phyloP scores from a whole-genome alignment of 1,284 basidiomycete genomes.

The Fomitopsis betulina region DNA sequence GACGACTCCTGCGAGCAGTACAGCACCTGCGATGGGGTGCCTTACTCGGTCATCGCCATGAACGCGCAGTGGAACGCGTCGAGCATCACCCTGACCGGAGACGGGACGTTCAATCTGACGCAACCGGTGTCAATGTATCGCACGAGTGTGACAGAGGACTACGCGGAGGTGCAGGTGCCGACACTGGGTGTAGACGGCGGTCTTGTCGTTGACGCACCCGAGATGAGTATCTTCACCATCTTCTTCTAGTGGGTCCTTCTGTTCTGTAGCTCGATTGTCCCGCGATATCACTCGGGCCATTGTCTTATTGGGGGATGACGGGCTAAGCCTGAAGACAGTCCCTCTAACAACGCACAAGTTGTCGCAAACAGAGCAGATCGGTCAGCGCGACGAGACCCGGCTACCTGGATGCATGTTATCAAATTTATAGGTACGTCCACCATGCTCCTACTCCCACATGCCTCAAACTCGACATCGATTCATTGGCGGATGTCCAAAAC shows the following conservation, averaged over 20 bases:
- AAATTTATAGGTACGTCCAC: no score
- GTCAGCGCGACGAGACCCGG: no score
- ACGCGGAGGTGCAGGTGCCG: background rate
- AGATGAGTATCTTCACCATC: background rate
- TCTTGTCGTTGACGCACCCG: background rate
- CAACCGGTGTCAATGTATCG: background rate
- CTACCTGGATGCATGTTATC: no score
- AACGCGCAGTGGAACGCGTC: constrained; percentile 1
- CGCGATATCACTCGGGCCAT: no score
- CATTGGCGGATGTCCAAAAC: no score
- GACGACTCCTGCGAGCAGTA: background rate
- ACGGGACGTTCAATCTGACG: background rate
- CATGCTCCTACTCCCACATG: no score
- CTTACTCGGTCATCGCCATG: background rate
- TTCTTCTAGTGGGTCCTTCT: background rate
- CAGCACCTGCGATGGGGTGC: background rate
- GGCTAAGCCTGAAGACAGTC: no score
- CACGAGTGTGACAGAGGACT: constrained; percentile 1
- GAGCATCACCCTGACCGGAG: background rate
- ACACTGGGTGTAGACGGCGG: background rate
- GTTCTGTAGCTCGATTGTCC: background rate
- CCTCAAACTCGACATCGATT: no score
- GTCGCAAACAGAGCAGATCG: no score
- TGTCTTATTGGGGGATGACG: no score
- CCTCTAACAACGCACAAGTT: no score